These are phyloP conservation scores for Aspergillus piperis DNA, from an alignment of 2,329 filamentous ascomycete species.

Conservation along the genomic window DNA sequence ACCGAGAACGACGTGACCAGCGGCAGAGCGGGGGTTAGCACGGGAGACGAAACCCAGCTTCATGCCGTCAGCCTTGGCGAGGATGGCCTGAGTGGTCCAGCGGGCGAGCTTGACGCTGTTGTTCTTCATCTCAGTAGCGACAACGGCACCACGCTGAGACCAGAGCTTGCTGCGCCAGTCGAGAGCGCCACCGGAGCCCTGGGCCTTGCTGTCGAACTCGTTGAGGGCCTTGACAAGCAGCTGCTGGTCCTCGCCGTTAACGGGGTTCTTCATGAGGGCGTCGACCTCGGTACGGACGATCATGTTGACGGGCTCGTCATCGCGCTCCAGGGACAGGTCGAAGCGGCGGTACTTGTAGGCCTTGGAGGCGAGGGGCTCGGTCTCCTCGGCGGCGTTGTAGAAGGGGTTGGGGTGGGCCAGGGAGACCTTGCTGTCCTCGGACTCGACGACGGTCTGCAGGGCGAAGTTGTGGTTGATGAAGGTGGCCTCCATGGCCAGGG, in stretches of 20 bases:
- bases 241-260: slow-evolving; percentile 87
- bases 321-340: slow-evolving; percentile 85
- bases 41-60: slow-evolving; percentile 98
- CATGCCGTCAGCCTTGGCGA: slow-evolving; percentile 97
- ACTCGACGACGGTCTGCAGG: slow-evolving; percentile 90
- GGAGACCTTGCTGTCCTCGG: slow-evolving; percentile 72
- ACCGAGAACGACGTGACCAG: slow-evolving; percentile 92
- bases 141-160: slow-evolving; percentile 91
- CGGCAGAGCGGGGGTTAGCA: slow-evolving; percentile 84
- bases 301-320: slow-evolving; percentile 90
- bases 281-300: slow-evolving; percentile 94
- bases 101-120: slow-evolving; percentile 98
- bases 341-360: slow-evolving; percentile 98
- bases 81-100: slow-evolving; percentile 96
- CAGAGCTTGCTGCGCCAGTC: slow-evolving; percentile 97
- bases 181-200: slow-evolving; percentile 88
- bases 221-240: slow-evolving; percentile 94
- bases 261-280: slow-evolving; percentile 91
- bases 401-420: slow-evolving; percentile 94
- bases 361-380: slow-evolving; percentile 91
- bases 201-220: slow-evolving; percentile 98
- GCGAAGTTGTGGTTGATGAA: slow-evolving; percentile 99
- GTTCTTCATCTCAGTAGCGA: slow-evolving; percentile 99
- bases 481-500: slow-evolving; percentile 93
- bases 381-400: slow-evolving; percentile 92